phyloP scores from a whole-genome alignment of 164 flowering plant genomes.

The Nymphaea colorata region DNA sequence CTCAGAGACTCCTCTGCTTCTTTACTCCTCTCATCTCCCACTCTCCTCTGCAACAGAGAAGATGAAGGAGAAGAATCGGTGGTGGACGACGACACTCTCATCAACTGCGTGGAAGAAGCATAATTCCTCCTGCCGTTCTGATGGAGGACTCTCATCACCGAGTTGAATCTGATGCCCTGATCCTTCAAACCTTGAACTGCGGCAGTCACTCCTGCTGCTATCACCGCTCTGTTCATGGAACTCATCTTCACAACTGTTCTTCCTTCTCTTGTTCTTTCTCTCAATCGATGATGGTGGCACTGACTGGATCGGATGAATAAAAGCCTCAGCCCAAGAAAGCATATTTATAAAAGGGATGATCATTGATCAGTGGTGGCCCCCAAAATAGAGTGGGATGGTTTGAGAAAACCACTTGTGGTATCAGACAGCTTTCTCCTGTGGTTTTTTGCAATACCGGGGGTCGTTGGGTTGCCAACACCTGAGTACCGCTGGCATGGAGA shows the following conservation, averaged over 20 bases:
- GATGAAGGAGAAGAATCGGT: background rate
- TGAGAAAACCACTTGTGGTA: too few species aligned
- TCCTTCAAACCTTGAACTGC: background rate
- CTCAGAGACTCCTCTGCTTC: conserved; percentile 13
- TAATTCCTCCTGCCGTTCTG: background rate
- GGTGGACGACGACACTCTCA: background rate
- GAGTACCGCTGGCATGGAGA: too few species aligned
- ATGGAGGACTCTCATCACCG: background rate
- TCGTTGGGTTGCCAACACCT: too few species aligned
- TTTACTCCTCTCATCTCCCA: background rate
- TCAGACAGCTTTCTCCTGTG: too few species aligned
- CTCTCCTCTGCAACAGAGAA: background rate
- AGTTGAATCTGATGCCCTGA: background rate
- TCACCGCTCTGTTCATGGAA: background rate
- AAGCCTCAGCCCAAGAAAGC: too few species aligned
- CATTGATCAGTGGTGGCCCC: too few species aligned
- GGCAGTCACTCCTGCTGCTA: background rate
- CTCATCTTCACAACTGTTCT: background rate
- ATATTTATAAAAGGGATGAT: too few species aligned
- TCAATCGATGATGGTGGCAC: too few species aligned
- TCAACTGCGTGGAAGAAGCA: background rate
- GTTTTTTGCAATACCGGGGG: too few species aligned
- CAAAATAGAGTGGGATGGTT: too few species aligned
- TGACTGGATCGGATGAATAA: too few species aligned
- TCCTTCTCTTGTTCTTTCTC: too few species aligned